Evolutionary conservation across 1,284 basidiomycete species (phyloP).

Genomic region (Mycena citricolor): DNA sequence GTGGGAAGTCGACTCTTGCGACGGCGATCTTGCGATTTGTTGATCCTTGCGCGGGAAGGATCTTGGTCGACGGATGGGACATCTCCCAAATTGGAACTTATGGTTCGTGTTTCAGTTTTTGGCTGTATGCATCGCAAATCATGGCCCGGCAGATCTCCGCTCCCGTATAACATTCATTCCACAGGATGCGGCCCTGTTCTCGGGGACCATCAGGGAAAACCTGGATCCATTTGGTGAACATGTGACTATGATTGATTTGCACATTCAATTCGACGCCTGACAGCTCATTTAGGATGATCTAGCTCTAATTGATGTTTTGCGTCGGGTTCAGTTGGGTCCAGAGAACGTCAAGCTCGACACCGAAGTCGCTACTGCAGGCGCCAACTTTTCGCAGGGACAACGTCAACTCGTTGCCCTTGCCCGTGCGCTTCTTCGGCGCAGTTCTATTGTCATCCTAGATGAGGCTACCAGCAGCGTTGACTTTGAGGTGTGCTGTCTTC

Average conservation of each 20-base stretch:
- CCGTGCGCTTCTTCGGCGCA: slow-evolving; percentile 72
- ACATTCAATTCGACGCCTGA: neutral
- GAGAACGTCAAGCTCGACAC: slow-evolving; percentile 64
- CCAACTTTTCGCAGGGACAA: slow-evolving; percentile 86
- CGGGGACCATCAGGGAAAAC: slow-evolving; percentile 83
- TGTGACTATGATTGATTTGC: neutral
- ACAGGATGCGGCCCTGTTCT: slow-evolving; percentile 82
- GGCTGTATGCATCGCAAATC: neutral
- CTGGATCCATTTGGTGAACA: slow-evolving; percentile 38
- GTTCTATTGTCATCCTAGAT: slow-evolving; percentile 79
- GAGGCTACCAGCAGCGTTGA: slow-evolving; percentile 81
- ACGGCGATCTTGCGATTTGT: slow-evolving; percentile 88
- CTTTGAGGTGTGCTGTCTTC: slow-evolving; percentile 45
- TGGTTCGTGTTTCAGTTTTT: slow-evolving; percentile 2
- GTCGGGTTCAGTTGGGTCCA: slow-evolving; percentile 63
- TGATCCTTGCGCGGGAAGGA: slow-evolving; percentile 72
- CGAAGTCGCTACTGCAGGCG: slow-evolving; percentile 75
- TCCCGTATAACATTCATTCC: slow-evolving; percentile 75
- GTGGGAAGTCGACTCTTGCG: slow-evolving; percentile 82
- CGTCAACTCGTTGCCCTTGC: slow-evolving; percentile 84
- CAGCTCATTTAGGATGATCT: slow-evolving; percentile 78
- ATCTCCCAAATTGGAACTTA: slow-evolving; percentile 79
- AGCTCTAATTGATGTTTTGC: slow-evolving; percentile 69
- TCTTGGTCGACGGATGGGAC: slow-evolving; percentile 17
- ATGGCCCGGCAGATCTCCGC: slow-evolving; percentile 62